Base-by-base conservation (phyloP, 108 stramenopile genomes). In the Stephanodiscus minutulus region DNA sequence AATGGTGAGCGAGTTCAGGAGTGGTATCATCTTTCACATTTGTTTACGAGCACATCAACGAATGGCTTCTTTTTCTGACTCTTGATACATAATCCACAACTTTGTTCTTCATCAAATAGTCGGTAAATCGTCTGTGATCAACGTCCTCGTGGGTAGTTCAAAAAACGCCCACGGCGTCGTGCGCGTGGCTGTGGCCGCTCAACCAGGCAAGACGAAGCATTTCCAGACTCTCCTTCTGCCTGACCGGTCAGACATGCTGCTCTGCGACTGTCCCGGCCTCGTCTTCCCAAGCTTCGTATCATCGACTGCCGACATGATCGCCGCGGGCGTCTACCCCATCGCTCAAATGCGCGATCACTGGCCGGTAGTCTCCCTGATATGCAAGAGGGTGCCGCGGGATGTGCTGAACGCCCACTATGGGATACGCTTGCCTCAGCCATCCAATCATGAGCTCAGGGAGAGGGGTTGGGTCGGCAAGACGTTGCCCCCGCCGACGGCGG, bases 201-300 rank as follows among this genome's bases (percentile, higher is more conserved):
- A 98, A 66, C 99, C 99, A 28, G 99, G 99, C 33, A 99, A 99
- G 81, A 99, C 99, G 0, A 98, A 98, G 79, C 99, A 99, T 86
- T 99, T 99, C 69, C 99, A 99, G 83, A 99, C 99, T 21, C 85
- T 98, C 17, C 75, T 92, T 20, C 64, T 98, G 15, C 91, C 91
- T n/a, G 91, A 88, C 74, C 74, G 83, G 20, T 64, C 85, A 31
- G 82, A 91, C 37, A 91, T 98, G 68, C 86, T 96, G 84, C 90
- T 99, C 12, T 98, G 98, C 77, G 99, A 99, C 89, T 99, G 99
- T 82, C 99, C 99, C 18, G 99, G 99, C 61, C 84, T 99, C 12
- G 99, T 99, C 4, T 99, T 99, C 76, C 99, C 99, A 12, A 95
- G 96, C 25, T 98, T 99, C 80, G 98, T 99, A n/a, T 89, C 75